Percentiles rank a stretch among this genome's conserved stretches.
Evolutionary conservation across 176 grass and related monocot species (phyloP).

Genomic region (Paspalum vaginatum): DNA sequence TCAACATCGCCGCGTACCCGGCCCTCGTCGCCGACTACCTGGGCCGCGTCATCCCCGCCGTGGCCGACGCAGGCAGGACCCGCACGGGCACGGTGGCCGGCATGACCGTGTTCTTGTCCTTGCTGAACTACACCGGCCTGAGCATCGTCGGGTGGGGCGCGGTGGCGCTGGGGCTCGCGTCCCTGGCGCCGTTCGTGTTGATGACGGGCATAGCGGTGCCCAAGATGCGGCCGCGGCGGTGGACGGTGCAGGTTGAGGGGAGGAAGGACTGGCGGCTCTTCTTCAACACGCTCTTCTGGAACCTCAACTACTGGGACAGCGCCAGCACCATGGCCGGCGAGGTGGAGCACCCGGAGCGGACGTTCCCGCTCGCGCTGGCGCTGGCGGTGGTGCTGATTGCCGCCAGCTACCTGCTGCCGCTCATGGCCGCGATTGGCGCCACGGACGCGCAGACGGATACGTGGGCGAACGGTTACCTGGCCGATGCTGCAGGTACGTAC

Average conservation of each 20-base stretch:
- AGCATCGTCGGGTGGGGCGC: conserved; percentile 53
- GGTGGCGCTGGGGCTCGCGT: conserved; percentile 44
- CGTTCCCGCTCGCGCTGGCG: conserved; percentile 43
- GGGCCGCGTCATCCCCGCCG: conserved; percentile 28
- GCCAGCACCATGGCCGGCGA: conserved; percentile 58
- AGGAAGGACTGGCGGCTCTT: conserved; percentile 55
- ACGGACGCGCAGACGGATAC: conserved; percentile 36
- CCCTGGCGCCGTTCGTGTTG: conserved; percentile 49
- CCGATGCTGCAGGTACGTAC: conserved; percentile 38
- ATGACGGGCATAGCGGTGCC: conserved; percentile 43
- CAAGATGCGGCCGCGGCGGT: conserved; percentile 40
- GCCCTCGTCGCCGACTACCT: conserved; percentile 48
- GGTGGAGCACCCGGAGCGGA: conserved; percentile 51
- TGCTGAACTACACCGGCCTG: conserved; percentile 52
- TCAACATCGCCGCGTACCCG: conserved; percentile 52
- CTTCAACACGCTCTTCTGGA: conserved; percentile 67
- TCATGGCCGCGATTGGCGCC: conserved; percentile 50
- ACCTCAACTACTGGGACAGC: conserved; percentile 66
- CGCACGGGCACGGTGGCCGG: conserved; percentile 33
- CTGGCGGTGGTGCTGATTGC: conserved; percentile 42
- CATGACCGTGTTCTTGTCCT: conserved; percentile 38
- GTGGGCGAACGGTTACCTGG: conserved; percentile 54
- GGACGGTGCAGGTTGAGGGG: conserved; percentile 16
- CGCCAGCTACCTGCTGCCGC: conserved; percentile 44
- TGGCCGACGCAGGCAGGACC: conserved; percentile 12